Percentiles rank a stretch among this genome's conserved stretches.
These are phyloP conservation scores for Xanthoconium stramineum DNA, from an alignment of 768 basidiomycete genomes.

Conservation along the genomic window DNA sequence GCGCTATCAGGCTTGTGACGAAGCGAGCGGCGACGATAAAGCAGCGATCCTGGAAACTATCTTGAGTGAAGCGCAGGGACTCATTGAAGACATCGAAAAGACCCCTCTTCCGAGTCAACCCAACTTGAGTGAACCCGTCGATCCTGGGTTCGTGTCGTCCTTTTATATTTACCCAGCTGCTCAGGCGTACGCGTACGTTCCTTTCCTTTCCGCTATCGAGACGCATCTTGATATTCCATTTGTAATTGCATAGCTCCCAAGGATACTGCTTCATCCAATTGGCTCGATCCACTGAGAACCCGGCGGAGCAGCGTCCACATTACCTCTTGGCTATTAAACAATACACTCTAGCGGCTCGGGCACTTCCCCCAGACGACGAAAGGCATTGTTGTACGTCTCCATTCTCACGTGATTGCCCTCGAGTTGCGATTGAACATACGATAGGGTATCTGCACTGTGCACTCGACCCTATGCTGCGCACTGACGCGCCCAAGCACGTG, in stretches of 20 bases:
- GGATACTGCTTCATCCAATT: background rate
- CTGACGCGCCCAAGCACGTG: background rate
- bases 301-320: background rate
- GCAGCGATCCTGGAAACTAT: background rate
- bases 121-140: background rate
- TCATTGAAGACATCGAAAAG: background rate
- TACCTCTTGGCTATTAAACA: background rate
- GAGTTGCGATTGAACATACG: background rate
- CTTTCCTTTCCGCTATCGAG: background rate
- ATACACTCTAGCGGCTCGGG: background rate
- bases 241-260: background rate
- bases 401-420: background rate
- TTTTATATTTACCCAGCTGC: conserved; percentile 3
- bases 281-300: background rate
- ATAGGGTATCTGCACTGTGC: background rate
- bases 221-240: background rate
- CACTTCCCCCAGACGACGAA: conserved; percentile 3
- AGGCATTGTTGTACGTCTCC: background rate
- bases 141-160: background rate
- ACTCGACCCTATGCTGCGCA: background rate
- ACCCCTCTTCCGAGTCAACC: background rate
- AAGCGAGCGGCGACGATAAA: background rate
- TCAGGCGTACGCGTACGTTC: background rate
- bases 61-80: background rate
- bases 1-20: background rate